phyloP scores from a whole-genome alignment of 257 asterid genomes.

The Vinca minor region DNA sequence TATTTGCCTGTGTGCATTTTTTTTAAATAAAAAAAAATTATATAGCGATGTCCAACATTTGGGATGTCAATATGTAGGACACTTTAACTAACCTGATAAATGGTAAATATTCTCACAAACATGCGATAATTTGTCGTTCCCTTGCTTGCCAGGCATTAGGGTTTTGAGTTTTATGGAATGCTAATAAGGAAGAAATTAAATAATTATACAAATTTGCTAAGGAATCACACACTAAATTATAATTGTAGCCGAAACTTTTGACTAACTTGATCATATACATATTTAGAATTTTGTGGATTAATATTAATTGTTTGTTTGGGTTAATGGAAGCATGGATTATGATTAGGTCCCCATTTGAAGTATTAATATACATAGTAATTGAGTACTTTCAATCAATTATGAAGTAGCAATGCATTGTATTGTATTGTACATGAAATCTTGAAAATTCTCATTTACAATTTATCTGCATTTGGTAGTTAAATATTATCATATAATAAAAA shows the following conservation, averaged over 20 bases:
- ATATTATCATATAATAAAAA: too few species aligned
- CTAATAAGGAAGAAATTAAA: neutral
- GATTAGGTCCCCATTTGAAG: slow-evolving; percentile 5
- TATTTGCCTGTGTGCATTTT: neutral
- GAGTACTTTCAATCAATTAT: neutral
- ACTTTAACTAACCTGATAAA: too few species aligned
- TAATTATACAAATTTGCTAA: neutral
- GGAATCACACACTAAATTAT: neutral
- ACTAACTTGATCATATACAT: slow-evolving; percentile 2
- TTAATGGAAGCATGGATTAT: slow-evolving; percentile 13
- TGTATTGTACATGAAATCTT: too few species aligned
- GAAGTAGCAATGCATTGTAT: neutral
- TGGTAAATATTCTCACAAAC: too few species aligned
- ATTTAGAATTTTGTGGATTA: neutral
- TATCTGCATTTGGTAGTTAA: too few species aligned
- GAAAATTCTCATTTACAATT: too few species aligned
- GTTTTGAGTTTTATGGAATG: neutral
- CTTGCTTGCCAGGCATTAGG: neutral
- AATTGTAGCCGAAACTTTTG: slow-evolving; percentile 20
- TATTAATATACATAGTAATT: neutral
- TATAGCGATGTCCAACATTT: too few species aligned
- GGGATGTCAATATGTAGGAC: too few species aligned
- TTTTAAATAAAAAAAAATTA: too few species aligned
- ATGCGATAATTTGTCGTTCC: neutral
- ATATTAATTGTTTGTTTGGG: neutral